Percentiles rank a stretch among this genome's conserved stretches.
These are phyloP conservation scores for Scheffersomyces spartinae DNA, from an alignment of 805 yeast genomes.

Conservation along the genomic window DNA sequence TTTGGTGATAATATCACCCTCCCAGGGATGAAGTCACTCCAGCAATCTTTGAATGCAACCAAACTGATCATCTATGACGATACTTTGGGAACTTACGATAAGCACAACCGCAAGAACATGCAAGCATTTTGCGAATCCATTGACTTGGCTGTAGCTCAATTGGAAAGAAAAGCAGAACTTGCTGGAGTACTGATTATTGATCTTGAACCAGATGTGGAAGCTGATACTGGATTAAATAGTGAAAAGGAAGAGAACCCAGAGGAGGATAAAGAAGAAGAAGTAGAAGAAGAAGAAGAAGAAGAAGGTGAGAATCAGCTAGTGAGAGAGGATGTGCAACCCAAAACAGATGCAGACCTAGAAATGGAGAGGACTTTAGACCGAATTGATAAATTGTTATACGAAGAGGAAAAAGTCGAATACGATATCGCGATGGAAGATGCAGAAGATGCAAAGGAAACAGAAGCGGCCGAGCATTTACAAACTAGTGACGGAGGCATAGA, in stretches of 20 bases:
- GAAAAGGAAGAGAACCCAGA: neutral
- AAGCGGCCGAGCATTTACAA: too few relatives aligned
- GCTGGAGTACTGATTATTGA: constrained; percentile 10
- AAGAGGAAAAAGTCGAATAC: too few relatives aligned
- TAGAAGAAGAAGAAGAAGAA: neutral
- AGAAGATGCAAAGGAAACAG: too few relatives aligned
- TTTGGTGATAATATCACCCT: too few relatives aligned
- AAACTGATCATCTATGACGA: constrained; percentile 1
- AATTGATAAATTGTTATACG: too few relatives aligned
- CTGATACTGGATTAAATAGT: neutral
- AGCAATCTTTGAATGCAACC: constrained; percentile 5
- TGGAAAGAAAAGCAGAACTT: constrained; percentile 8
- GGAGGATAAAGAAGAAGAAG: neutral
- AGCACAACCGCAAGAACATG: neutral
- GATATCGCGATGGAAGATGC: too few relatives aligned
- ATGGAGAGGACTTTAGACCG: too few relatives aligned
- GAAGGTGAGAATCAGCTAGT: constrained; percentile 1
- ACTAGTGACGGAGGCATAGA: too few relatives aligned
- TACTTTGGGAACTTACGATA: constrained; percentile 4
- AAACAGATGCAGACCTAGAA: too few relatives aligned
- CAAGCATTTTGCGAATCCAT: constrained; percentile 1
- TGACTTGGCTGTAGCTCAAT: constrained; percentile 6
- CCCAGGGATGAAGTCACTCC: constrained; percentile 8
- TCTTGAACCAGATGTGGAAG: constrained; percentile 1
- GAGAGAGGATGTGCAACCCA: constrained; percentile 1